Conservation (phyloP, 2,329 filamentous ascomycete species). For the Byssothecium circinans region DNA sequence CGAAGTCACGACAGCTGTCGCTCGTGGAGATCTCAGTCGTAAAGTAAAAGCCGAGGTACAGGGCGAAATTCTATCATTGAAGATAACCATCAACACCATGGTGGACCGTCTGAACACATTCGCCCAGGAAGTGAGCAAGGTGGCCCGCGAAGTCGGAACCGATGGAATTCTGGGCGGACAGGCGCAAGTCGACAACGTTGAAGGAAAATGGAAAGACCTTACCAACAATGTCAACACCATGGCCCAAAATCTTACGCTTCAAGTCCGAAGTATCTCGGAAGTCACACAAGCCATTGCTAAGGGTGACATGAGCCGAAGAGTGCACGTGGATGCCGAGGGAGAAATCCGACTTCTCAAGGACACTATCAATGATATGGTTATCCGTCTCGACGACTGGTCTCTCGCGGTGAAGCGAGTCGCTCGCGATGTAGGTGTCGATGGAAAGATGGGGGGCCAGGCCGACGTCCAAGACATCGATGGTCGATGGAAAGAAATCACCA, state of each 20-base stretch:
- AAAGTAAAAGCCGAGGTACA: slow-evolving; percentile 57
- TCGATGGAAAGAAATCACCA: slow-evolving; percentile 97
- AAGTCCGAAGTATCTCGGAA: slow-evolving; percentile 88
- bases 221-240: slow-evolving; percentile 70
- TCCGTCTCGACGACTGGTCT: slow-evolving; percentile 90
- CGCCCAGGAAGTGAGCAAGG: slow-evolving; percentile 67
- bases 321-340: slow-evolving; percentile 91
- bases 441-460: slow-evolving; percentile 97
- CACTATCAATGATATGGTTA: slow-evolving; percentile 99
- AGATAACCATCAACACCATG: slow-evolving; percentile 80
- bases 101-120: slow-evolving; percentile 66
- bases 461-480: slow-evolving; percentile 91
- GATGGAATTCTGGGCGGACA: slow-evolving; percentile 66
- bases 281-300: slow-evolving; percentile 95
- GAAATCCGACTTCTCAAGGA: slow-evolving; percentile 93
- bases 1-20: slow-evolving; percentile 56
- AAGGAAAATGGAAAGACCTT: slow-evolving; percentile 68
- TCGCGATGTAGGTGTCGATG: slow-evolving; percentile 94
- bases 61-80: slow-evolving; percentile 62
- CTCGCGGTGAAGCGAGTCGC: slow-evolving; percentile 94
- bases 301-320: slow-evolving; percentile 93
- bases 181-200: slow-evolving; percentile 65
- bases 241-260: slow-evolving; percentile 64
- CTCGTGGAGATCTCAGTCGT: slow-evolving; percentile 54
- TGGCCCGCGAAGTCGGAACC: slow-evolving; percentile 65